Evolutionary conservation across 768 basidiomycete genomes (phyloP).

Genomic region (Scleroderma bovista): DNA sequence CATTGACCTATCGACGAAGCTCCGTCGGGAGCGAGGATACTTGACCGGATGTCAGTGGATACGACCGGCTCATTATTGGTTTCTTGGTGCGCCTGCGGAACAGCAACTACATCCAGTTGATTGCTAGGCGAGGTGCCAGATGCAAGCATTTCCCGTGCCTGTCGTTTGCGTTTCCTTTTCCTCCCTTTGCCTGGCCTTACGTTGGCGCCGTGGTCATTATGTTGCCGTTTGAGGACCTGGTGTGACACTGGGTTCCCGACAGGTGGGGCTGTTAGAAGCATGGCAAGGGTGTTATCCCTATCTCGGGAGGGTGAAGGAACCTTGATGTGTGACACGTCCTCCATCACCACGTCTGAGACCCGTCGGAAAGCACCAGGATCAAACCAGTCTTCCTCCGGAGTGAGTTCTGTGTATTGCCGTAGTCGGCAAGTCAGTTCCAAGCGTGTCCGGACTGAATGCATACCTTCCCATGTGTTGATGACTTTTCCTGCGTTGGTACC

Average conservation of each 20-base stretch:
- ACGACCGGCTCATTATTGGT: too few relatives aligned
- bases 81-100: too few relatives aligned
- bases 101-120: too few relatives aligned
- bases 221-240: neutral
- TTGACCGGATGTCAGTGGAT: neutral
- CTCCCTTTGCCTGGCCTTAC: neutral
- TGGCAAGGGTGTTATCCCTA: neutral
- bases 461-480: conserved; percentile 40
- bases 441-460: neutral
- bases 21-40: neutral
- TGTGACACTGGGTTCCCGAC: too few relatives aligned
- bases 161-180: neutral
- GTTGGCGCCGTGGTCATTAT: neutral
- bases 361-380: conserved; percentile 9
- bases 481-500: conserved; percentile 21
- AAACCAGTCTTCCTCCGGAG: conserved; percentile 22
- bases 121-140: neutral
- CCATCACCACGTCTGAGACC: conserved; percentile 9
- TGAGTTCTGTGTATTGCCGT: conserved; percentile 5
- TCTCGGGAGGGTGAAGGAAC: neutral
- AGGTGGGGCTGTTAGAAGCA: neutral
- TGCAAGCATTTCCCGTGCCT: neutral
- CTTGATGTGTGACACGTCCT: conserved; percentile 3
- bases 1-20: neutral
- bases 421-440: neutral